Conservation (phyloP, 2,329 filamentous ascomycete species). For the Magnaporthiopsis incrustans region DNA sequence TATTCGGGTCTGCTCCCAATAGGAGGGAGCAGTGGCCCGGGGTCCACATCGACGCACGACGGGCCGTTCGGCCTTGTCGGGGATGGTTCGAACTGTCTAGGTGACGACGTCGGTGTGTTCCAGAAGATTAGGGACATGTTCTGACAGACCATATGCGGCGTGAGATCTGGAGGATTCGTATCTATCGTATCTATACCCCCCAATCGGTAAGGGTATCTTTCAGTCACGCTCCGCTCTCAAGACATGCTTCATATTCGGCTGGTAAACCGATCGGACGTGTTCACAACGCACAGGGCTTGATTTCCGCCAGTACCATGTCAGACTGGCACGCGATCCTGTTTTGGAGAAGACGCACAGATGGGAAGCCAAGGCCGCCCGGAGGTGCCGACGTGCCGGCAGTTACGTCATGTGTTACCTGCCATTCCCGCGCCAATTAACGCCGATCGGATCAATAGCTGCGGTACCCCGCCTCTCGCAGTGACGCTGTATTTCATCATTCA, state of each 20-base stretch:
- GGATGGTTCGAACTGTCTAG: neutral
- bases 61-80: neutral
- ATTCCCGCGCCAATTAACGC: no score
- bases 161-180: no score
- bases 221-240: no score
- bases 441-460: neutral
- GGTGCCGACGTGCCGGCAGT: neutral
- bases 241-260: no score
- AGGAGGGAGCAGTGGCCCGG: neutral
- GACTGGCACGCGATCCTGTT: neutral
- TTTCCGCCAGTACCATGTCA: no score
- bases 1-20: conserved; percentile 20
- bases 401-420: neutral
- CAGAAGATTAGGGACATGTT: neutral
- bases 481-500: no score
- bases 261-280: no score
- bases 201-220: no score
- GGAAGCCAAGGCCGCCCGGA: neutral
- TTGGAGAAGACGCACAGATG: neutral
- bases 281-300: no score
- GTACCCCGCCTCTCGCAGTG: no score
- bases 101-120: neutral
- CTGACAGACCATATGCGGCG: neutral
- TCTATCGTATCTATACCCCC: no score
- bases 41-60: neutral